These are phyloP conservation scores for Trypanosoma congolense DNA, from an alignment of 208 protist species.

Conservation along the genomic window DNA sequence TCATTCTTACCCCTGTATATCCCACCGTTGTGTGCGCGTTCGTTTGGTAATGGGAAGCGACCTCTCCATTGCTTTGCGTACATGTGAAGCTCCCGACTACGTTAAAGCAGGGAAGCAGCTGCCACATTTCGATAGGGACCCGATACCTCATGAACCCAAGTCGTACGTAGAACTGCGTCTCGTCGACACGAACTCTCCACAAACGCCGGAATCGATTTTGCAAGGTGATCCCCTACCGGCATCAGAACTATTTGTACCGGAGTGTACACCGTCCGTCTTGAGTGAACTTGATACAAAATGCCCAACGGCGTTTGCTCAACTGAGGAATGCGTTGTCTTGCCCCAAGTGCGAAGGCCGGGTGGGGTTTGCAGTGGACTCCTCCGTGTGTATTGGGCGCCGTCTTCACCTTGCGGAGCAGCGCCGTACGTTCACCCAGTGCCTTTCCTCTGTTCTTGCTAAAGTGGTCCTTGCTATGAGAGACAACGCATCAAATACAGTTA, in stretches of 20 bases:
- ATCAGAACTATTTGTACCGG: slow-evolving; percentile 7
- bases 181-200: slow-evolving; percentile 15
- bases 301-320: not conserved
- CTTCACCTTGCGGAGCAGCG: slow-evolving; percentile 24
- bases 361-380: slow-evolving; percentile 31
- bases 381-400: slow-evolving; percentile 31
- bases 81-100: slow-evolving; percentile 25
- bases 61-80: slow-evolving; percentile 38
- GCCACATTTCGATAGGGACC: not conserved
- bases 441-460: slow-evolving; percentile 30
- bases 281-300: slow-evolving; percentile 2
- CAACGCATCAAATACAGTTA: slow-evolving; percentile 2
- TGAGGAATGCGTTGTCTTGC: slow-evolving; percentile 14
- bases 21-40: not conserved
- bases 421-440: slow-evolving; percentile 23
- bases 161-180: slow-evolving; percentile 32
- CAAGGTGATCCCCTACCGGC: not conserved
- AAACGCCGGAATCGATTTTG: slow-evolving; percentile 3
- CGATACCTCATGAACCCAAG: not conserved
- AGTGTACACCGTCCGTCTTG: slow-evolving; percentile 9
- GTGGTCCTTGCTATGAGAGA: slow-evolving; percentile 22
- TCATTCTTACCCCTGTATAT: not conserved
- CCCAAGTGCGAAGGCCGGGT: slow-evolving; percentile 15
- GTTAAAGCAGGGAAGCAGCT: not conserved
- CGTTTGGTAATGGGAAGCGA: slow-evolving; percentile 31